These are phyloP conservation scores for Ramularia endophylla DNA, from an alignment of 2,329 filamentous ascomycete species.

Conservation along the genomic window DNA sequence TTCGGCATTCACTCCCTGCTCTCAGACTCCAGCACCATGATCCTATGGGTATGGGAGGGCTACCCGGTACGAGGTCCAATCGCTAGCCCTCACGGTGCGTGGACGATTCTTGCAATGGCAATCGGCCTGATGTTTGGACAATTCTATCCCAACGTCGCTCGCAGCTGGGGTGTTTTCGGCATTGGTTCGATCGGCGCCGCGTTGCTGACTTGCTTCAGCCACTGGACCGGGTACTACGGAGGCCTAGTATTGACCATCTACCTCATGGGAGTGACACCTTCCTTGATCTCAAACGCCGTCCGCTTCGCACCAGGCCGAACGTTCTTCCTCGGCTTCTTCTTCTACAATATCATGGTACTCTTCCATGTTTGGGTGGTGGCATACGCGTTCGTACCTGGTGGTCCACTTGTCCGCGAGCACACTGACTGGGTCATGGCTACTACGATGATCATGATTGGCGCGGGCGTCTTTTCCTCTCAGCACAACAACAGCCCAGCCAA, in stretches of 20 bases:
- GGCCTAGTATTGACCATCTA: conserved; percentile 71
- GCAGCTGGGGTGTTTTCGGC: conserved; percentile 74
- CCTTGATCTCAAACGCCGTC: conserved; percentile 68
- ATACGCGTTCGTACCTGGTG: conserved; percentile 95
- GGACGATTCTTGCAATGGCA: conserved; percentile 83
- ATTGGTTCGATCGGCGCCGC: conserved; percentile 74
- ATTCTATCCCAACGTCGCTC: conserved; percentile 62
- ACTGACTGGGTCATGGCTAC: conserved; percentile 93
- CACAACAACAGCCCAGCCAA: conserved; percentile 42
- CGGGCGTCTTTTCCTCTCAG: conserved; percentile 68
- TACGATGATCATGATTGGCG: conserved; percentile 78
- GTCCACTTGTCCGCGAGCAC: conserved; percentile 83
- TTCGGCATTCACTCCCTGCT: conserved; percentile 89
- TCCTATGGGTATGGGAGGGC: conserved; percentile 96
- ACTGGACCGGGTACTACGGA: conserved; percentile 90
- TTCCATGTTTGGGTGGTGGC: conserved; percentile 99
- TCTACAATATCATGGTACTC: conserved; percentile 92
- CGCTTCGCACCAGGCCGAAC: conserved; percentile 70
- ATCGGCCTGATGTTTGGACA: conserved; percentile 71
- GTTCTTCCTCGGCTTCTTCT: conserved; percentile 81
- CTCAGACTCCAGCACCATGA: conserved; percentile 98
- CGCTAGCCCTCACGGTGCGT: conserved; percentile 81
- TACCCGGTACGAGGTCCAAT: conserved; percentile 86
- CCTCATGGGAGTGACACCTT: conserved; percentile 70
- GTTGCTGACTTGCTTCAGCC: conserved; percentile 65